Evolutionary conservation across 306 rosid genomes (phyloP).

Genomic region (Arachis stenosperma): DNA sequence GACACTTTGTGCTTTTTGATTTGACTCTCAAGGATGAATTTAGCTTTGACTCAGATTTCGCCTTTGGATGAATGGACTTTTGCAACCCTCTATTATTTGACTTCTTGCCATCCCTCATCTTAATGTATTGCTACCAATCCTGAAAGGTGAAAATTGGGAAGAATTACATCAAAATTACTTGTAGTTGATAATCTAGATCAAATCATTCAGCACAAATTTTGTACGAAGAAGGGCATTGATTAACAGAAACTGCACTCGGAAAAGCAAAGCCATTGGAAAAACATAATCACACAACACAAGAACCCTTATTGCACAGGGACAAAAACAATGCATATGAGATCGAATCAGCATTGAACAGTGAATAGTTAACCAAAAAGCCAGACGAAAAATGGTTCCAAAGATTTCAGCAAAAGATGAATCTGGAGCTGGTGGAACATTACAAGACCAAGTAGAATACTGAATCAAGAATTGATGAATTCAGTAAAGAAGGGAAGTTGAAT

Average conservation of each 20-base stretch:
- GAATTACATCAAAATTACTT: slow-evolving; percentile 6
- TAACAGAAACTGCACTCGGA: slow-evolving; percentile 2
- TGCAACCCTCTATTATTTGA: slow-evolving; percentile 48
- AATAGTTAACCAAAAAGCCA: not conserved
- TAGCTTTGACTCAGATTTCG: slow-evolving; percentile 43
- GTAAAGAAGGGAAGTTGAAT: slow-evolving; percentile 20
- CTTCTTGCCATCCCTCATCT: slow-evolving; percentile 61
- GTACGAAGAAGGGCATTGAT: not conserved
- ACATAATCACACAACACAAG: slow-evolving; percentile 15
- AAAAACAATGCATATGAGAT: slow-evolving; percentile 17
- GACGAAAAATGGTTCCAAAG: slow-evolving; percentile 16
- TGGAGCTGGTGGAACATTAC: slow-evolving; percentile 33
- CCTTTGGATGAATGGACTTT: slow-evolving; percentile 45
- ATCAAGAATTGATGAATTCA: slow-evolving; percentile 27
- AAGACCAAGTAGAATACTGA: slow-evolving; percentile 32
- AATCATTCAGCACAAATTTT: slow-evolving; percentile 16
- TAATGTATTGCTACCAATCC: slow-evolving; percentile 42
- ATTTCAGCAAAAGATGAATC: not conserved
- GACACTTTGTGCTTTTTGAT: slow-evolving; percentile 44
- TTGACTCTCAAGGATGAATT: slow-evolving; percentile 43
- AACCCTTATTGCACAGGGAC: not conserved
- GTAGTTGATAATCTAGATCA: not conserved
- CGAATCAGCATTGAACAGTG: slow-evolving; percentile 13
- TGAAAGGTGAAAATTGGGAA: slow-evolving; percentile 34
- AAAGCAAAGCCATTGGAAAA: slow-evolving; percentile 14